Evolutionary conservation across 1,284 basidiomycete species (phyloP).

Genomic region (Paramarasmius palmivorus): DNA sequence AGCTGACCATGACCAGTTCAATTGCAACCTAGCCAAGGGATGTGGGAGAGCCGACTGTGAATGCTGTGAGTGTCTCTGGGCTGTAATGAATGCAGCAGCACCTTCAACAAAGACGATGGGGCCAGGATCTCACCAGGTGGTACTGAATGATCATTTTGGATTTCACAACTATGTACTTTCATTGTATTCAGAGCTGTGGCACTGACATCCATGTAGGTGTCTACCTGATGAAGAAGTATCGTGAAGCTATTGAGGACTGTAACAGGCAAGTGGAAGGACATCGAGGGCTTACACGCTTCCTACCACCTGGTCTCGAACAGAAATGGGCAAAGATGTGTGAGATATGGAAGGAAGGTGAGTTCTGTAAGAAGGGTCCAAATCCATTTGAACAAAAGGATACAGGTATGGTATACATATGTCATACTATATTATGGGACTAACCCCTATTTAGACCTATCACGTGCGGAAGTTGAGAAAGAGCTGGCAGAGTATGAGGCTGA

Average conservation of each 20-base stretch:
- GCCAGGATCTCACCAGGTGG: background rate
- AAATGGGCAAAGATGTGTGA: background rate
- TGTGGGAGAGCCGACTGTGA: background rate
- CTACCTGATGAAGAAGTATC: background rate
- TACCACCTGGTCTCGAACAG: background rate
- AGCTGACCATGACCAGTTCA: background rate
- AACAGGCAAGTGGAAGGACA: background rate
- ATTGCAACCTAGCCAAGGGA: background rate
- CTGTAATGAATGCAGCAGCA: background rate
- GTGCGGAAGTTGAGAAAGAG: slow-evolving; percentile 1
- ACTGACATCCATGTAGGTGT: background rate
- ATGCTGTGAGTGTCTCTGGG: background rate
- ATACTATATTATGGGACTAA: background rate
- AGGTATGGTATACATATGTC: background rate
- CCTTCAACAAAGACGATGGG: background rate
- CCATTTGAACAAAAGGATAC: background rate
- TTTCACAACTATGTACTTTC: background rate
- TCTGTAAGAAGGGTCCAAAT: background rate
- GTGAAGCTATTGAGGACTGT: background rate
- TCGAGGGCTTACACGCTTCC: background rate
- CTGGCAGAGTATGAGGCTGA: background rate
- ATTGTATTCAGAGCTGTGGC: background rate
- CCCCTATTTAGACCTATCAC: background rate
- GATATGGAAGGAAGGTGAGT: no score
- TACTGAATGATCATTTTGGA: slow-evolving; percentile 1